A percentile compares a stretch with the other conserved stretches of the same genome.
phyloP scores from a whole-genome alignment of 805 yeast species.

The Barnettozyma pratensis region DNA sequence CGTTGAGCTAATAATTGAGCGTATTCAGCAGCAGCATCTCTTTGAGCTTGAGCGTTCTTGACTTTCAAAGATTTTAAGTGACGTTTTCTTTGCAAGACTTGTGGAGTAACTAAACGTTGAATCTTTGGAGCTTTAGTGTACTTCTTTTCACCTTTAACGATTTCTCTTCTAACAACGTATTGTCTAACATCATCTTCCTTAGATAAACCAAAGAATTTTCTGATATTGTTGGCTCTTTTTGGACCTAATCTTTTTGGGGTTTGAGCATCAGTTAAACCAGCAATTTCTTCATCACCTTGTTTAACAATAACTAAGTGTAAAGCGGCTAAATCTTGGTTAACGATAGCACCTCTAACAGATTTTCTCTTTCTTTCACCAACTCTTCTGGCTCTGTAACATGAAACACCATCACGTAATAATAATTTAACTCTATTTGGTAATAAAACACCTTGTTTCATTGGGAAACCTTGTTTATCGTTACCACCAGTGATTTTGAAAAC shows the following conservation, averaged over 20 bases:
- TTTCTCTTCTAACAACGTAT: conserved; percentile 97
- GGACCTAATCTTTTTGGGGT: conserved; percentile 99
- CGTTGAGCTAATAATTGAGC: conserved; percentile 98
- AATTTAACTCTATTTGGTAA: conserved; percentile 98
- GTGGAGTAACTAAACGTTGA: conserved; percentile 99
- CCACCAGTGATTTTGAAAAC: conserved; percentile 98
- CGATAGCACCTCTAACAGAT: conserved; percentile 99
- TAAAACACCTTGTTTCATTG: conserved; percentile 99
- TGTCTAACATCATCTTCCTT: conserved; percentile 63
- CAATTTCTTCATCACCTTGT: conserved; percentile 96
- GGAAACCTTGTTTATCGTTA: conserved; percentile 99
- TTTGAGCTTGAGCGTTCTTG: conserved; percentile 96
- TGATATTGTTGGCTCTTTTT: conserved; percentile 99
- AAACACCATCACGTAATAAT: conserved; percentile 84
- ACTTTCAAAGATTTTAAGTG: conserved; percentile 89
- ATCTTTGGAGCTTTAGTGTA: conserved; percentile 99
- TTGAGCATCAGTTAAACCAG: conserved; percentile 90
- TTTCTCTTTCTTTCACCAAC: conserved; percentile 99
- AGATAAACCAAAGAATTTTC: conserved; percentile 98
- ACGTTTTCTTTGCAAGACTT: conserved; percentile 98
- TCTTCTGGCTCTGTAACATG: conserved; percentile 99
- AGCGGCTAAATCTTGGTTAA: conserved; percentile 92
- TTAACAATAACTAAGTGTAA: conserved; percentile 89
- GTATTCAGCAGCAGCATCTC: conserved; percentile 99
- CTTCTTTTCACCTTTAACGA: conserved; percentile 95